Evolutionary conservation across 1,139 yeast species (phyloP).

Genomic region (Taiozyma onychis): DNA sequence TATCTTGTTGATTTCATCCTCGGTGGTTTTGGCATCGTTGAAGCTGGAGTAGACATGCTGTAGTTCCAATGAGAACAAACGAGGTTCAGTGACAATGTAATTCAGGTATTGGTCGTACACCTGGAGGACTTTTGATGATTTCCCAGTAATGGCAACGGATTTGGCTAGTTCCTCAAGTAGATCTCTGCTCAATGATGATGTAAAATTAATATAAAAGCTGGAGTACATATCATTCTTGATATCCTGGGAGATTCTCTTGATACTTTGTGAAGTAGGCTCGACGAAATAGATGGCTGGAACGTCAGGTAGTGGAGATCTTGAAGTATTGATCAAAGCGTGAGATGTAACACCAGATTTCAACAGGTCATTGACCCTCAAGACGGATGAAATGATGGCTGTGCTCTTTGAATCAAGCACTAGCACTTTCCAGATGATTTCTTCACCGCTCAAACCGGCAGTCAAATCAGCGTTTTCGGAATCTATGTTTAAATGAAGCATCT

Average conservation of each 20-base stretch:
- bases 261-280: constrained; percentile 77
- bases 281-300: constrained; percentile 93
- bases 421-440: constrained; percentile 88
- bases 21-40: constrained; percentile 66
- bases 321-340: constrained; percentile 66
- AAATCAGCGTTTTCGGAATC: constrained; percentile 46
- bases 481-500: constrained; percentile 76
- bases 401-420: constrained; percentile 76
- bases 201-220: constrained; percentile 76
- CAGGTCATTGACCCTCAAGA: constrained; percentile 83
- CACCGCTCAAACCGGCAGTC: constrained; percentile 44
- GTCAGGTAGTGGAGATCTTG: constrained; percentile 78
- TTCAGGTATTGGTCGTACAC: constrained; percentile 92
- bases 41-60: constrained; percentile 60
- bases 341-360: constrained; percentile 86
- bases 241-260: constrained; percentile 64
- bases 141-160: constrained; percentile 67
- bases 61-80: constrained; percentile 75
- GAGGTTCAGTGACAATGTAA: constrained; percentile 89
- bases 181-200: constrained; percentile 70
- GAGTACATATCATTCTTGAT: constrained; percentile 71
- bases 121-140: constrained; percentile 68
- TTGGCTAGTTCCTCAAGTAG: constrained; percentile 86
- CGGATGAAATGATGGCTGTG: constrained; percentile 82
- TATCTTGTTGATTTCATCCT: constrained; percentile 62